Percentiles rank a stretch among this genome's conserved stretches.
Conservation (phyloP, 257 asterid species). For the Solanum medicagineum region DNA sequence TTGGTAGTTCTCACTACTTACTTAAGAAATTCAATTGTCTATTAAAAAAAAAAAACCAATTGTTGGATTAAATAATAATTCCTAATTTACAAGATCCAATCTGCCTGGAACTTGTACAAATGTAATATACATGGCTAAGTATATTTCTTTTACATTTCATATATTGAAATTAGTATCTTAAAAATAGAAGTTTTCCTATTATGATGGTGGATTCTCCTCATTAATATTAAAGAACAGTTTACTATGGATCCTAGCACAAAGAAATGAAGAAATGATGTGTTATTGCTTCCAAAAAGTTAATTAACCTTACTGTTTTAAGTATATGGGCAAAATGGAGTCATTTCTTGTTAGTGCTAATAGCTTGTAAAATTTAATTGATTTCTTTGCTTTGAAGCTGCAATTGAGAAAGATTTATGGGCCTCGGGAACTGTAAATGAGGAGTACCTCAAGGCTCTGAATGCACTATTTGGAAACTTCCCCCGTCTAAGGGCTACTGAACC, state of each 20-base stretch:
- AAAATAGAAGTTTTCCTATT: background rate
- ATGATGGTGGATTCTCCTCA: background rate
- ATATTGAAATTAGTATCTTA: background rate
- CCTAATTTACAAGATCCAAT: background rate
- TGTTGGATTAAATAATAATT: background rate
- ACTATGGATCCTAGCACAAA: background rate
- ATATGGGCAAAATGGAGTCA: background rate
- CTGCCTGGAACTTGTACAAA: background rate
- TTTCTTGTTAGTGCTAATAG: background rate
- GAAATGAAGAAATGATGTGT: background rate
- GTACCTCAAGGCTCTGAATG: slow-evolving; percentile 84
- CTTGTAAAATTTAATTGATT: background rate
- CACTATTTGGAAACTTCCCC: slow-evolving; percentile 88
- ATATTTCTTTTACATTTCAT: background rate
- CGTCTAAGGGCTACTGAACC: slow-evolving; percentile 96
- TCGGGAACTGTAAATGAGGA: slow-evolving; percentile 82
- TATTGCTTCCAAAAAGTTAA: background rate
- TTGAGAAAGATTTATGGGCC: slow-evolving; percentile 96
- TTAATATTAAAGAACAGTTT: background rate
- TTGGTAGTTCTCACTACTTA: background rate
- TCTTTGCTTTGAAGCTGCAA: slow-evolving; percentile 49
- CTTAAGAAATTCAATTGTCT: background rate
- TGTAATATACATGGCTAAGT: background rate
- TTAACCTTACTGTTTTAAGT: background rate
- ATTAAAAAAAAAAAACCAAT: too few relatives aligned